These are phyloP conservation scores for Trametes sanguinea DNA, from an alignment of 768 basidiomycete species.

Conservation along the genomic window DNA sequence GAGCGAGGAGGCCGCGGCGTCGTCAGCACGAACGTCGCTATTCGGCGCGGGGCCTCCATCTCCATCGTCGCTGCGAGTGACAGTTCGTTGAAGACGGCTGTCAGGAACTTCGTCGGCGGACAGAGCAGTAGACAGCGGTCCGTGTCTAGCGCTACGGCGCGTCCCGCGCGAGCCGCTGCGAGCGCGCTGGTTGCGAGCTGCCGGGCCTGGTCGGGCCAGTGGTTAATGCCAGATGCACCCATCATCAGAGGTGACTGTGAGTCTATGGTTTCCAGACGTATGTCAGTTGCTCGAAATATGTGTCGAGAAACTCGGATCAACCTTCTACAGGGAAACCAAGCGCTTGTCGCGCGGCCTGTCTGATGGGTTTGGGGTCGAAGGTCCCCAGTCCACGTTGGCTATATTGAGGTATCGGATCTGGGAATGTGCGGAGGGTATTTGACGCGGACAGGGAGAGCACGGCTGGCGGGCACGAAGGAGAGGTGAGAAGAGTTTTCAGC, in stretches of 20 bases:
- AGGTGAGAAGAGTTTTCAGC: slow-evolving; percentile 65
- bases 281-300: background rate
- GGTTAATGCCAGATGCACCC: background rate
- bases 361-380: slow-evolving; percentile 34
- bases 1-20: slow-evolving; percentile 53
- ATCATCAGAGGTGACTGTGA: background rate
- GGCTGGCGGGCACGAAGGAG: slow-evolving; percentile 62
- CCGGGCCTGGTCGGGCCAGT: slow-evolving; percentile 54
- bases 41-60: slow-evolving; percentile 60
- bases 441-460: slow-evolving; percentile 67
- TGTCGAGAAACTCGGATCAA: background rate
- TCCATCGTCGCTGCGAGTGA: slow-evolving; percentile 50
- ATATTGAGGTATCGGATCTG: slow-evolving; percentile 34
- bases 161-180: slow-evolving; percentile 57
- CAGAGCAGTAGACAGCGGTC: slow-evolving; percentile 61
- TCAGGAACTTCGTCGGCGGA: slow-evolving; percentile 62
- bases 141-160: slow-evolving; percentile 65
- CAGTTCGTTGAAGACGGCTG: slow-evolving; percentile 70
- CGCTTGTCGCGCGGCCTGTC: slow-evolving; percentile 42
- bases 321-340: slow-evolving; percentile 34
- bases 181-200: slow-evolving; percentile 61
- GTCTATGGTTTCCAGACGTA: background rate
- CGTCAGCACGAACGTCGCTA: slow-evolving; percentile 69
- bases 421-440: slow-evolving; percentile 49
- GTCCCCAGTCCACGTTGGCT: slow-evolving; percentile 28